phyloP scores from a whole-genome alignment of 2,329 filamentous ascomycete genomes.

The Exophiala spinifera region DNA sequence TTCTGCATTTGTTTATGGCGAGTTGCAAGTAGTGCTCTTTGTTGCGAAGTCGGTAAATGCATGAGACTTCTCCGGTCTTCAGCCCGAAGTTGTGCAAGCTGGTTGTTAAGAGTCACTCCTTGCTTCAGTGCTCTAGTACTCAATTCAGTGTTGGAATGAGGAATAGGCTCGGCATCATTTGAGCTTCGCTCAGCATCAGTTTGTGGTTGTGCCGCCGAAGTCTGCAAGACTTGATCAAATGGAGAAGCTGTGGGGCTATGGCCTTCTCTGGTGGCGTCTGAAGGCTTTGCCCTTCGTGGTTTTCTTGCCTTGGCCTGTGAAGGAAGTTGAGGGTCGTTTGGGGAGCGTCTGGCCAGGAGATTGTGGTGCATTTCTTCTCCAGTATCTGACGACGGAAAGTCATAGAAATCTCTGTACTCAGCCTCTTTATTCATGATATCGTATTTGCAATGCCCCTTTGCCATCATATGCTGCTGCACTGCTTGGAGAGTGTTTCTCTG shows the following conservation, averaged over 20 bases:
- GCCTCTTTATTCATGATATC: constrained; percentile 37
- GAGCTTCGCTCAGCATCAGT: constrained; percentile 9
- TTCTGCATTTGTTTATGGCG: constrained; percentile 33
- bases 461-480: constrained; percentile 52
- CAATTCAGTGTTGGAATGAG: constrained; percentile 2
- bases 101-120: constrained; percentile 23
- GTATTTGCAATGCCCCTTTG: constrained; percentile 49
- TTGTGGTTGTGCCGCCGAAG: background rate
- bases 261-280: background rate
- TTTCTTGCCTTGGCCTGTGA: constrained; percentile 13
- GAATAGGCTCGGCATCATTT: constrained; percentile 6
- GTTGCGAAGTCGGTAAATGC: constrained; percentile 33
- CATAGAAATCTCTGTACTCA: constrained; percentile 45
- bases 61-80: constrained; percentile 31
- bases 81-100: constrained; percentile 31
- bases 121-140: constrained; percentile 22
- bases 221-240: constrained; percentile 4
- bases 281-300: constrained; percentile 9
- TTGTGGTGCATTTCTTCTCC: constrained; percentile 14
- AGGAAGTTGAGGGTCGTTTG: constrained; percentile 13
- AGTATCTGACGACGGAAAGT: constrained; percentile 29
- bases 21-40: constrained; percentile 31
- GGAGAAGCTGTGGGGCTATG: constrained; percentile 2
- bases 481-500: constrained; percentile 43
- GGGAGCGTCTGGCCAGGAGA: constrained; percentile 1